phyloP scores from a whole-genome alignment of 768 basidiomycete species.

The Boletus insuetus region DNA sequence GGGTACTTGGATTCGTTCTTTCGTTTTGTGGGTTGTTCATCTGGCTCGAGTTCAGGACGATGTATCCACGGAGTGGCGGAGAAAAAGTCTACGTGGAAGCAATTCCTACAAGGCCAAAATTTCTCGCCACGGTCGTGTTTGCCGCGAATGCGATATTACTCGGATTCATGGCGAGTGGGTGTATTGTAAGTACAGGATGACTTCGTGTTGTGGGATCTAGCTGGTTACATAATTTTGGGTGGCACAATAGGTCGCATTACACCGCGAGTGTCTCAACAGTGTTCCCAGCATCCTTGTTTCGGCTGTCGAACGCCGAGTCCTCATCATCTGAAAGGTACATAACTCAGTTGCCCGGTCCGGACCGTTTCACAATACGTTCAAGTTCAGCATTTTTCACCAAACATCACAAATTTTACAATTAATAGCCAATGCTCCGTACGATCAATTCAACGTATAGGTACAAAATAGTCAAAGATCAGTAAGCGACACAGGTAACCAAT shows the following conservation, averaged over 20 bases:
- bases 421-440: too few species aligned
- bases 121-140: slow-evolving; percentile 48
- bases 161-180: slow-evolving; percentile 44
- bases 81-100: slow-evolving; percentile 65
- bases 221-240: background rate
- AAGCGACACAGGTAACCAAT: too few species aligned
- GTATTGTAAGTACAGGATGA: slow-evolving; percentile 39
- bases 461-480: too few species aligned
- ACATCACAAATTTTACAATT: too few species aligned
- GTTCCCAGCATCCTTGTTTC: slow-evolving; percentile 46
- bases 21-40: slow-evolving; percentile 60
- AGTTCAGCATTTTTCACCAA: too few species aligned
- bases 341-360: too few species aligned
- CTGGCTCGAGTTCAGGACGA: slow-evolving; percentile 63
- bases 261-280: background rate
- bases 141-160: slow-evolving; percentile 46
- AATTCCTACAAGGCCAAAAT: slow-evolving; percentile 45
- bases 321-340: too few species aligned
- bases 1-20: slow-evolving; percentile 58
- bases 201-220: background rate
- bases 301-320: slow-evolving; percentile 20
- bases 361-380: too few species aligned
- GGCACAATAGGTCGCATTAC: slow-evolving; percentile 17
- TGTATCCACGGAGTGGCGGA: slow-evolving; percentile 61
- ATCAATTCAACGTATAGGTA: too few species aligned